Base-by-base conservation (phyloP, 768 basidiomycete genomes). In the Cystobasidium tubakii region DNA sequence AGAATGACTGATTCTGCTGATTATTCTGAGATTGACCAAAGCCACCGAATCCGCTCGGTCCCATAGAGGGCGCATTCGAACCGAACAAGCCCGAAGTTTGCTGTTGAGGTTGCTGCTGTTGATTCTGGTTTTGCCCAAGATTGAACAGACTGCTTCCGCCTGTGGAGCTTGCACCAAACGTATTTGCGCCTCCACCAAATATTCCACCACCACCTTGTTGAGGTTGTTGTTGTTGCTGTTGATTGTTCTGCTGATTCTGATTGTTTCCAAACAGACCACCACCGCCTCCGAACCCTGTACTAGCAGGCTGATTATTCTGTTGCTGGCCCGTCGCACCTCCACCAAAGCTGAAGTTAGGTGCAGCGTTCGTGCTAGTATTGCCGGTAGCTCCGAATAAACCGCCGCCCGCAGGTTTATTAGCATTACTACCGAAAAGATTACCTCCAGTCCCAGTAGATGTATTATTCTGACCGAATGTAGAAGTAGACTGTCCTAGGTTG, bases 241-340 rank as follows among this genome's bases (percentile, higher is more conserved):
- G 74, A 33, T 78, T 76, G 19, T 64, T 31, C 13, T 57, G 23
- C 1, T 29, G 46, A 1, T 46, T 62, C 43, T 73, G 64, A 25
- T 33, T 50, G 13, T 80, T 82, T 72, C 82, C 80, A 65, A 81
- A 67, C 9, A 82, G 78, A 39, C 74, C 73, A 1, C 73, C 65
- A 17, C 64, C 23, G 0, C 43, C 66, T 62, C 74, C 74, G 67
- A 62, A 1, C 12, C 57, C 57, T 4, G 57, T 31, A 12, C 29
- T 21, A 27, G 29, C 57, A 60, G 57, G 57, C 57, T 60, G 57
- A 27, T 25, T 64, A 29, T 9, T 66, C 1, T 13, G 36, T 13
- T 19, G 71, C 7, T 1, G 73, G 21, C 1, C 73, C 63, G 55
- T 74, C 64, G 4, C 63, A 65, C 34, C 34, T 39, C 63, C 63